These are phyloP conservation scores for Perkinsus olseni DNA, from an alignment of 169 alveolate species.

Conservation along the genomic window DNA sequence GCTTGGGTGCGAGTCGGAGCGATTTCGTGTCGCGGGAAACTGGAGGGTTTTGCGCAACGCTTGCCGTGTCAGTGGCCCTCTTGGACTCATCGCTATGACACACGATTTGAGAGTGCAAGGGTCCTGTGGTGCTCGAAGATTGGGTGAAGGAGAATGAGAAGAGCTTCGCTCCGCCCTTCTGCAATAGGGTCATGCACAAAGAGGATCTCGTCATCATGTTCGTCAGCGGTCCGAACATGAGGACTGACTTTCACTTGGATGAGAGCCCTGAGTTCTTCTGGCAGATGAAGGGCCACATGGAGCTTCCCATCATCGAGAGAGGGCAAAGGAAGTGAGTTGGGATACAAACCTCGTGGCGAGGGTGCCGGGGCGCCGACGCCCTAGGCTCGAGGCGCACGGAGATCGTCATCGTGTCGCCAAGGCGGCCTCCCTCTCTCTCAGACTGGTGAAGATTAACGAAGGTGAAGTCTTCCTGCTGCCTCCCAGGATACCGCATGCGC, in stretches of 20 bases:
- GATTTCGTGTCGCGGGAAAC: no score
- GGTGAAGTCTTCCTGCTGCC: constrained; percentile 8
- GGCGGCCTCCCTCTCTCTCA: no score
- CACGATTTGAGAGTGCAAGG: no score
- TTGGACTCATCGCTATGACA: no score
- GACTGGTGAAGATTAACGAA: constrained; percentile 2
- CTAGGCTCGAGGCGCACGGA: no score
- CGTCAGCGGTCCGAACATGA: constrained; percentile 3
- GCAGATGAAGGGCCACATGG: constrained; percentile 12
- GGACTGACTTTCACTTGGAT: constrained; percentile 7
- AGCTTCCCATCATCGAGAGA: background rate
- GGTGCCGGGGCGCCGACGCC: no score
- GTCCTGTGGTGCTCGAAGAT: background rate
- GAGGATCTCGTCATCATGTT: background rate
- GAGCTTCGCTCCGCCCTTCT: constrained; percentile 1
- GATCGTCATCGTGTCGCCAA: no score
- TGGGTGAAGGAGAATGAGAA: background rate
- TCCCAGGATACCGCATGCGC: background rate
- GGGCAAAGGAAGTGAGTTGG: background rate
- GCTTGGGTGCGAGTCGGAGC: no score
- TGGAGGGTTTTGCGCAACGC: no score
- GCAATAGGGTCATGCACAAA: constrained; percentile 8
- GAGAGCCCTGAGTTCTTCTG: constrained; percentile 2
- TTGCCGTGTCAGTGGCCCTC: no score
- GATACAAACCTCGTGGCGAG: background rate